These are phyloP conservation scores for Gypsophila paniculata DNA, from an alignment of 179 eudicot genomes.

Conservation along the genomic window DNA sequence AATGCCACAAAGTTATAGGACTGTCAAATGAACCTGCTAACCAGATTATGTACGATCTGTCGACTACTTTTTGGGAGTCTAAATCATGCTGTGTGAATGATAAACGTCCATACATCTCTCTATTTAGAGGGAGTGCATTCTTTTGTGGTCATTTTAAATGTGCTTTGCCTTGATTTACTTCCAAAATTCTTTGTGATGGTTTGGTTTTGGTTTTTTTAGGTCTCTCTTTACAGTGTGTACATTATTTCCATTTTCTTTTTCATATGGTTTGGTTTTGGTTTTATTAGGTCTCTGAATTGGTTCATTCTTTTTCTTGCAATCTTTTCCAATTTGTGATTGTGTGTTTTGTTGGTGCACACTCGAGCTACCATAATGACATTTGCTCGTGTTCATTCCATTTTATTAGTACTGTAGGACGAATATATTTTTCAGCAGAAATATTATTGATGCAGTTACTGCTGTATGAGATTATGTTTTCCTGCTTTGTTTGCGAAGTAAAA, in stretches of 20 bases:
- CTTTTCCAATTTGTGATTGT: not conserved
- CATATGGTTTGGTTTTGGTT: not conserved
- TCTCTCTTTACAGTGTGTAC: not conserved
- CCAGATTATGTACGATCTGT: constrained; percentile 43
- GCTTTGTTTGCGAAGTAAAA: not conserved
- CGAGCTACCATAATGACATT: not conserved
- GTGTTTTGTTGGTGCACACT: not conserved
- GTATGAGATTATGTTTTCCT: not conserved
- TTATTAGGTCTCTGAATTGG: not conserved
- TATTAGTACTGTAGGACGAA: not conserved
- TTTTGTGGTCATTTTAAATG: not conserved
- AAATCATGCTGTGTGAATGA: not conserved
- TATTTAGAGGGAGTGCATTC: not conserved
- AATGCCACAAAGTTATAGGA: constrained; percentile 42
- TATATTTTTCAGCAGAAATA: too few relatives aligned
- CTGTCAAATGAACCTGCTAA: constrained; percentile 34
- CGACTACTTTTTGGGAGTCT: not conserved
- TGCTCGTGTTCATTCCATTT: not conserved
- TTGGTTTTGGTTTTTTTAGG: too few relatives aligned
- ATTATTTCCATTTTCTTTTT: not conserved
- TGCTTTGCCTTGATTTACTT: not conserved
- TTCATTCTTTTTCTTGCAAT: not conserved
- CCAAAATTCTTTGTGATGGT: not conserved
- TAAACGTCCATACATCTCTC: not conserved
- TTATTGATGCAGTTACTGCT: too few relatives aligned